phyloP scores from a whole-genome alignment of 1,284 basidiomycete species.

The Malassezia globosa region DNA sequence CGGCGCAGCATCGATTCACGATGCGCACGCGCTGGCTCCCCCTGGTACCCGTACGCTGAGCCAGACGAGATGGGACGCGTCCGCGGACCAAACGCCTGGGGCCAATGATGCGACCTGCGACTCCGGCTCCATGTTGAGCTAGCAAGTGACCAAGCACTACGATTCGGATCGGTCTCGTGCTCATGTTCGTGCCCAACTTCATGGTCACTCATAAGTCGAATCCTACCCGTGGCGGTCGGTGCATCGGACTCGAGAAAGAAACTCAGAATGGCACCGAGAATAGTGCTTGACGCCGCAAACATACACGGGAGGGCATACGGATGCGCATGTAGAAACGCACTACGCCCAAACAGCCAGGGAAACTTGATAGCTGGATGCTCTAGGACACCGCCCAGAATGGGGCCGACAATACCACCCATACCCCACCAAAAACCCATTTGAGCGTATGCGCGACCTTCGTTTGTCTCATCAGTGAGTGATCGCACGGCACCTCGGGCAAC shows the following conservation, averaged over 20 bases:
- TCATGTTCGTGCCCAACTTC: neutral
- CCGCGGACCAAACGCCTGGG: neutral
- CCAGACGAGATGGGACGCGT: neutral
- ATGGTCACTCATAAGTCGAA: conserved; percentile 18
- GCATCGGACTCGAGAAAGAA: conserved; percentile 84
- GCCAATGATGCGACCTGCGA: neutral
- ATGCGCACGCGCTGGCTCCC: neutral
- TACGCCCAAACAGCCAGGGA: conserved; percentile 58
- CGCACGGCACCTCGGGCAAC: conserved; percentile 73
- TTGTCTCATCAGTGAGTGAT: conserved; percentile 74
- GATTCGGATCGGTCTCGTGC: neutral
- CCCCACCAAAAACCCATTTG: conserved; percentile 93
- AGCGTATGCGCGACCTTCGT: conserved; percentile 85
- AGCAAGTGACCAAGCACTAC: conserved; percentile 1
- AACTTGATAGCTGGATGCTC: conserved; percentile 65
- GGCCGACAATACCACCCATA: conserved; percentile 65
- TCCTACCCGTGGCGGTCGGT: conserved; percentile 26
- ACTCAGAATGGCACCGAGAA: conserved; percentile 65
- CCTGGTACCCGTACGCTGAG: neutral
- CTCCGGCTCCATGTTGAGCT: neutral
- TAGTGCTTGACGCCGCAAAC: conserved; percentile 50
- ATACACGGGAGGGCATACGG: conserved; percentile 84
- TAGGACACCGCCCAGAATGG: conserved; percentile 60
- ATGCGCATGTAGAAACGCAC: conserved; percentile 61
- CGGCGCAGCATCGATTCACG: neutral